Base-by-base conservation (phyloP, 176 grass and related monocot species). In the Bonia amplexicaulis region DNA sequence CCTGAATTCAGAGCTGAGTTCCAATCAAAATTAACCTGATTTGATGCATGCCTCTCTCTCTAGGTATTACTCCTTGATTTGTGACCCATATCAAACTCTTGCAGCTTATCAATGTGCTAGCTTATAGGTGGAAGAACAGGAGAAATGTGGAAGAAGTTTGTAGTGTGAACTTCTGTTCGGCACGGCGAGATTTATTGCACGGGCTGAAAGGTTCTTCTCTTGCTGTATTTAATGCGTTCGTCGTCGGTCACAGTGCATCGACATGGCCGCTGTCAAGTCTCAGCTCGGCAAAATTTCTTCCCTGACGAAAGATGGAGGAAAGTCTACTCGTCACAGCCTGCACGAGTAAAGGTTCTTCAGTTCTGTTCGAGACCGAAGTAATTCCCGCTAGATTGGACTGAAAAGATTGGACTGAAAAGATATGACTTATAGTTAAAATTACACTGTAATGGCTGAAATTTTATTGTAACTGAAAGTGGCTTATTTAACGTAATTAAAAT, bases 161-260 rank as follows among this genome's bases (percentile, higher is more conserved):
- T n/a, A n/a, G n/a, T 19, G 69, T 15, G 65, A 41, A 2, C 52
- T 3, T 37, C 51, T 53, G 77, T 54, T 13, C n/a, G 14, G 33
- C 49, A 7, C 13, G 10, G 58, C 1, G 4, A 14, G 59, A 61
- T 61, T 13, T 6, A 26, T 61, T 61, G 23, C 12, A 29, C 25
- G 12, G 26, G 14, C 15, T 31, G 26, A 12, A 7, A 29, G 62
- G 29, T 8, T 35, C 6, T 35, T 66, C 37, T 66, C 63, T 33
- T 53, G 78, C 63, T 0, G 78, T 2, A 14, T 54, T 81, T 39
- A 87, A 74, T 87, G 85, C 69, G 5, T 3, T 20, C 69, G 57
- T 58, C 22, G 79, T 88, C 79, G 66, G 79, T 19, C 72, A 82
- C 72, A 88, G 80, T 77, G 35, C 22, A 12, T 48, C 64, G 80